Base-by-base conservation (phyloP, 352 stramenopile genomes). In the Thalassiosira ordinaria region DNA sequence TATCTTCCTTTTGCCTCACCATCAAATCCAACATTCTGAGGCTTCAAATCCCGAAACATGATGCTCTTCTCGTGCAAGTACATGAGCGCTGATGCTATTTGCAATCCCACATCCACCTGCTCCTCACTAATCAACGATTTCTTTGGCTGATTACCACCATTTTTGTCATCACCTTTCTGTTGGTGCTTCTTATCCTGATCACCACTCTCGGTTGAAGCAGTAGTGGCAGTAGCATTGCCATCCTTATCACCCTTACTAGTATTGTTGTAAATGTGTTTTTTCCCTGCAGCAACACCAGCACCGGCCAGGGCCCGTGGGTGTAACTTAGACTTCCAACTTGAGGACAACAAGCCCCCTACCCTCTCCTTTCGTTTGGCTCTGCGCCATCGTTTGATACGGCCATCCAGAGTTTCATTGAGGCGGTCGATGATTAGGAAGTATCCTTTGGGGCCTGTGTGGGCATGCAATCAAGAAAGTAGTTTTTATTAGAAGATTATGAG, bases 41-140 rank as follows among this genome's bases (percentile, higher is more conserved):
- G 56, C 73, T 92, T 92, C 6, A 91, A 61, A 62, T 92, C 87
- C 14, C 87, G 69, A 69, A 86, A 91, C 7, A 92, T 71, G 31
- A 91, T 83, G 9, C 61, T 55, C 44, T 79, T 67, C 24, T 65
- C 31, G 47, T 92, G 84, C 1, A 92, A 62, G 67, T 89, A 90
- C 22, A 72, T 46, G 29, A 93, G 39, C 26, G 82, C 80, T 64
- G 59, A 63, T 16, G 80, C 70, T 35, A 92, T 65, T 22, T 85
- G 69, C 29, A 77, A 51, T 7, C 64, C 67, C 0, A 76, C 67
- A n/a, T 76, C 24, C 33, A 76, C 1, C 51, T 76, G 67, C 7
- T 74, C 52, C 9, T 49, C 35, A 33, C 31, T 31, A 24, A 61
- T 35, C 2, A 24, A 33, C 11, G 33, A 41, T 41, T 41, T 41